Conservation (phyloP, 1,284 basidiomycete genomes). For the Porogramme epimiltina region DNA sequence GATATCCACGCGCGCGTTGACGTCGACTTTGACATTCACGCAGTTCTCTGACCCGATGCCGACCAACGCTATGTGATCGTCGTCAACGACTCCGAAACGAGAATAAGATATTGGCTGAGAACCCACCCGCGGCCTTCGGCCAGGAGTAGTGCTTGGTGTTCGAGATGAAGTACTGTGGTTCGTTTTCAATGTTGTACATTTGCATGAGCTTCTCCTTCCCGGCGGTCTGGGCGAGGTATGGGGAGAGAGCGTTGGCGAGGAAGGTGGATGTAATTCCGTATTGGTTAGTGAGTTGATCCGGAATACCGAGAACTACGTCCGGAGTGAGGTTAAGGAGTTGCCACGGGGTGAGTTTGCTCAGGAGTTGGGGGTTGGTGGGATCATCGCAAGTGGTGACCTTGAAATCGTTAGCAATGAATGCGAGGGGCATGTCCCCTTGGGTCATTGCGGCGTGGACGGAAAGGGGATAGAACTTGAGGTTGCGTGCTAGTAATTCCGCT, state of each 20-base stretch:
- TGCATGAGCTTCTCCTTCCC: conserved; percentile 37
- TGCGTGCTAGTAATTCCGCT: conserved; percentile 29
- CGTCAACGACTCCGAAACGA: neutral
- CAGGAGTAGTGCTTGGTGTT: conserved; percentile 48
- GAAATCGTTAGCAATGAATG: conserved; percentile 34
- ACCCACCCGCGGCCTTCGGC: conserved; percentile 48
- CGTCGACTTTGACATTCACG: conserved; percentile 39
- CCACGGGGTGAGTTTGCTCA: conserved; percentile 30
- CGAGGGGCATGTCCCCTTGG: conserved; percentile 24
- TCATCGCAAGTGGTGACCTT: conserved; percentile 27
- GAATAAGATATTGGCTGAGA: neutral
- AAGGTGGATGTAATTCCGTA: conserved; percentile 32
- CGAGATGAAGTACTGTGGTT: conserved; percentile 32
- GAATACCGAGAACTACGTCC: conserved; percentile 30
- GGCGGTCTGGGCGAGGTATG: conserved; percentile 39
- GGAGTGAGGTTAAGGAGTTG: conserved; percentile 37
- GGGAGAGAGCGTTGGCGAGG: conserved; percentile 27
- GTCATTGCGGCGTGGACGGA: conserved; percentile 35
- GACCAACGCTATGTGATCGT: conserved; percentile 35
- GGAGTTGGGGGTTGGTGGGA: conserved; percentile 5
- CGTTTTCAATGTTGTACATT: conserved; percentile 27
- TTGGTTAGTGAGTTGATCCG: conserved; percentile 27
- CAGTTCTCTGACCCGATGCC: conserved; percentile 46
- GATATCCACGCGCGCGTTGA: conserved; percentile 39
- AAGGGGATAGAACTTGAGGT: conserved; percentile 44